Conservation (phyloP, 768 basidiomycete genomes). For the Trametes elegans region DNA sequence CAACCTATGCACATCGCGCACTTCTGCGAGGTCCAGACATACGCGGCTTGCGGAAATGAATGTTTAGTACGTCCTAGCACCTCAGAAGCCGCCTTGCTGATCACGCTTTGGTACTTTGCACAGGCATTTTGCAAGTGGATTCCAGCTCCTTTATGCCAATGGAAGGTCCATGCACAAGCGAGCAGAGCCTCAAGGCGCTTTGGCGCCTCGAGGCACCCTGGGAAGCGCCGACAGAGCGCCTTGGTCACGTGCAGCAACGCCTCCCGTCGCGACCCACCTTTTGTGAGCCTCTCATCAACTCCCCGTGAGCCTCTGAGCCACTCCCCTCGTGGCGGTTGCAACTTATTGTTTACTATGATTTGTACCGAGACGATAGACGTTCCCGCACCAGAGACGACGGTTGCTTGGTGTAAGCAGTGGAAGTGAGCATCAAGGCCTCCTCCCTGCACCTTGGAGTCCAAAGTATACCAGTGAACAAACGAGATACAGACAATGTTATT, state of each 20-base stretch:
- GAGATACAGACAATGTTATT: too few relatives aligned
- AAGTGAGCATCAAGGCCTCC: too few relatives aligned
- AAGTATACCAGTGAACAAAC: neutral
- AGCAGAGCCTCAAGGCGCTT: neutral
- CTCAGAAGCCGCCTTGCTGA: too few relatives aligned
- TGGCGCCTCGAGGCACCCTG: neutral
- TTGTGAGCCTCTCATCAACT: constrained; percentile 1
- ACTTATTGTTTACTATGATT: neutral
- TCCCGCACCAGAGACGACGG: neutral
- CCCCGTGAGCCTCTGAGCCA: neutral
- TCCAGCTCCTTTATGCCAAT: neutral
- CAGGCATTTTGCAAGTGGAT: too few relatives aligned
- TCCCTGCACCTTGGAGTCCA: too few relatives aligned
- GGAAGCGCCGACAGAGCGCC: neutral
- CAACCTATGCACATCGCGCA: too few relatives aligned
- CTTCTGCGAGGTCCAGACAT: too few relatives aligned
- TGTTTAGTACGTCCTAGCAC: too few relatives aligned
- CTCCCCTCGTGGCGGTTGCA: neutral
- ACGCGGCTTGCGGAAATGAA: too few relatives aligned
- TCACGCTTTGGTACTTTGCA: too few relatives aligned
- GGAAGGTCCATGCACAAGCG: too few relatives aligned
- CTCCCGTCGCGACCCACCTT: neutral
- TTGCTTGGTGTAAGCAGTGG: neutral
- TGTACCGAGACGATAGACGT: neutral
- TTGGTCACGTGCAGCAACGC: neutral